Evolutionary conservation across 495 filamentous ascomycete species (phyloP).

Genomic region (Penicillium lagena): DNA sequence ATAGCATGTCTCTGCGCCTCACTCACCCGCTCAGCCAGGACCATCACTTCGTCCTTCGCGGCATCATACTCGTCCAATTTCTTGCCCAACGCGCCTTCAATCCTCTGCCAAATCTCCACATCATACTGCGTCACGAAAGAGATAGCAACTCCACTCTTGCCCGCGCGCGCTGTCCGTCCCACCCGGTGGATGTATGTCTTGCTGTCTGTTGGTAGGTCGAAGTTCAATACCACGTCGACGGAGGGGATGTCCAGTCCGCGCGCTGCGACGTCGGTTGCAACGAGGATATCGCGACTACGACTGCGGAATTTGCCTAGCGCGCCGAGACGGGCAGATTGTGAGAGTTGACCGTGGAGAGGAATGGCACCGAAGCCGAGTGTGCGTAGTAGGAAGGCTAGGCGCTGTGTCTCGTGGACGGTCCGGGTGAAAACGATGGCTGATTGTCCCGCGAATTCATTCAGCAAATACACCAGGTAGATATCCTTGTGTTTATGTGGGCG

Average conservation of each 20-base stretch:
- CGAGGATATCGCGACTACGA: slow-evolving; percentile 69
- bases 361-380: slow-evolving; percentile 78
- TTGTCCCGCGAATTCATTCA: slow-evolving; percentile 80
- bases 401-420: slow-evolving; percentile 88
- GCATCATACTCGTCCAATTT: slow-evolving; percentile 62
- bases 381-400: slow-evolving; percentile 74
- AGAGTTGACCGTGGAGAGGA: slow-evolving; percentile 85
- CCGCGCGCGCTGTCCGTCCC: slow-evolving; percentile 86
- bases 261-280: slow-evolving; percentile 94
- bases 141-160: slow-evolving; percentile 77
- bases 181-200: slow-evolving; percentile 96
- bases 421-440: slow-evolving; percentile 83
- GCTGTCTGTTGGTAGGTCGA: slow-evolving; percentile 72
- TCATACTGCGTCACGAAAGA: slow-evolving; percentile 88
- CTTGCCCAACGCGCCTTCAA: slow-evolving; percentile 75
- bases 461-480: slow-evolving; percentile 75
- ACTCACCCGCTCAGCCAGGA: slow-evolving; percentile 67
- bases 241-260: slow-evolving; percentile 91
- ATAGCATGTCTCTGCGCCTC: slow-evolving; percentile 82
- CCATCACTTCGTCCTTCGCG: slow-evolving; percentile 81
- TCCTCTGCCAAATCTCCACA: slow-evolving; percentile 76
- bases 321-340: slow-evolving; percentile 75
- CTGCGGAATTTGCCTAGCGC: slow-evolving; percentile 83
- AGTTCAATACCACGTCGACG: slow-evolving; percentile 86
- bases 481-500: slow-evolving; percentile 89